A percentile compares a stretch with the other conserved stretches of the same genome.
Conservation (phyloP, 805 yeast genomes). For the Metschnikowia cubensis region DNA sequence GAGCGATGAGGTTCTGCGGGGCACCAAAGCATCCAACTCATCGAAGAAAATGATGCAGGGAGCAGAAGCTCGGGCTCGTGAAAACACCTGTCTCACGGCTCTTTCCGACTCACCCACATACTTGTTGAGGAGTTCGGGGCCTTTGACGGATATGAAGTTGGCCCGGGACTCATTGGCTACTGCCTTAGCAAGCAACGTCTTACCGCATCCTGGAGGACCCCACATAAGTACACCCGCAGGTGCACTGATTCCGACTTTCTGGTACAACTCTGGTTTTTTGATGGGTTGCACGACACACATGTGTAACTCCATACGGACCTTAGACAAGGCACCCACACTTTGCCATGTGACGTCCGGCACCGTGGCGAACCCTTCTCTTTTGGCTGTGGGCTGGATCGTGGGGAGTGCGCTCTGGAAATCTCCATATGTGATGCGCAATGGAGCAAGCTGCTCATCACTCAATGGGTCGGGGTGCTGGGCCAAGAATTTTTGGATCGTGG, state of each 20-base stretch:
- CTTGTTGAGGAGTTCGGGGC: conserved; percentile 91
- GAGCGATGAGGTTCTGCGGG: conserved; percentile 82
- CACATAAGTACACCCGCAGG: conserved; percentile 96
- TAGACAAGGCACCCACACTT: conserved; percentile 83
- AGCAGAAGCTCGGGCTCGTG: conserved; percentile 85
- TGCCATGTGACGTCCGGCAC: conserved; percentile 97
- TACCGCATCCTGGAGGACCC: conserved; percentile 99
- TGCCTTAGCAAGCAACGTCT: conserved; percentile 92
- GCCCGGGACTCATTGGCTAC: conserved; percentile 97
- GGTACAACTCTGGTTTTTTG: conserved; percentile 83
- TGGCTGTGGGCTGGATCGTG: conserved; percentile 93
- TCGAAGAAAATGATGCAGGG: conserved; percentile 96
- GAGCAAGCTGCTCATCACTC: conserved; percentile 67
- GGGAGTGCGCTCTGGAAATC: conserved; percentile 88
- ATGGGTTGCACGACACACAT: conserved; percentile 98
- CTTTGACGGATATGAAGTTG: conserved; percentile 91
- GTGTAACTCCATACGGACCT: conserved; percentile 82
- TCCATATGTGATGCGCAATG: conserved; percentile 67
- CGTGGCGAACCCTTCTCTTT: conserved; percentile 97
- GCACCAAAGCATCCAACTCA: conserved; percentile 94
- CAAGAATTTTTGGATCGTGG: conserved; percentile 72
- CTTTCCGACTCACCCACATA: conserved; percentile 96
- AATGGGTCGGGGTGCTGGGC: conserved; percentile 75
- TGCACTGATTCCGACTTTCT: conserved; percentile 88
- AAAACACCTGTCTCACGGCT: conserved; percentile 89